phyloP scores from a whole-genome alignment of 2,329 filamentous ascomycete species.

The Aspergillus sp. region DNA sequence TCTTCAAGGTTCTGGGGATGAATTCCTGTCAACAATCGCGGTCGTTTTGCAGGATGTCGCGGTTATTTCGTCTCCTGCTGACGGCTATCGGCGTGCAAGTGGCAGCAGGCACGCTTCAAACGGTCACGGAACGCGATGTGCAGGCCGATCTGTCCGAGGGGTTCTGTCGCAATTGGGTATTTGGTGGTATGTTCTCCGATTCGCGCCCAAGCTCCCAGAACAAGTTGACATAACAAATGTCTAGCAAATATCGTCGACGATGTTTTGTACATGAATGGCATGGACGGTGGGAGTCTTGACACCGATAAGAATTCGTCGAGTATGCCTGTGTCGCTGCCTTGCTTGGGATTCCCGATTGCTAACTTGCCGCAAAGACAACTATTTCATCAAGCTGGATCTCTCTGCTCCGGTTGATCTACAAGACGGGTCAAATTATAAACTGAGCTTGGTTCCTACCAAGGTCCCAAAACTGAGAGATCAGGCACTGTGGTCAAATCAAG shows the following conservation, averaged over 20 bases:
- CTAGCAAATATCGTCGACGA: conserved; percentile 16
- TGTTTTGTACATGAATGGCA: conserved; percentile 13
- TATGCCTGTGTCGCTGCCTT: background rate
- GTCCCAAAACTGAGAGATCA: conserved; percentile 16
- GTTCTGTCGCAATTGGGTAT: conserved; percentile 18
- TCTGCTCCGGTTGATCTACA: background rate
- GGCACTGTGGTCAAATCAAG: conserved; percentile 12
- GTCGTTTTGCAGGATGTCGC: background rate
- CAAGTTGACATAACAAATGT: background rate
- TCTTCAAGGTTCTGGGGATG: background rate
- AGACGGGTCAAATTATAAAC: conserved; percentile 16
- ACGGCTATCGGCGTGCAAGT: background rate
- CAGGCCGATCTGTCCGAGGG: conserved; percentile 10
- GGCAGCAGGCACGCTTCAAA: background rate
- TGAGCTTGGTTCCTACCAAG: conserved; percentile 6
- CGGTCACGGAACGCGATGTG: background rate
- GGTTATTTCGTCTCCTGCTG: background rate
- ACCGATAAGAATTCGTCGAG: conserved; percentile 10
- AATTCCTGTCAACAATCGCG: background rate
- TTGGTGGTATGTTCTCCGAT: conserved; percentile 12
- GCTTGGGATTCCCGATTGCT: background rate
- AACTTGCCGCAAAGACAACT: conserved; percentile 5
- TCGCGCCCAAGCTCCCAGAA: background rate
- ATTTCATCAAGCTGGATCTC: conserved; percentile 15
- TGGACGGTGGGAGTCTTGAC: conserved; percentile 14